These are phyloP conservation scores for Aspergillus novofumigatus DNA, from an alignment of 2,329 filamentous ascomycete genomes.

Conservation along the genomic window DNA sequence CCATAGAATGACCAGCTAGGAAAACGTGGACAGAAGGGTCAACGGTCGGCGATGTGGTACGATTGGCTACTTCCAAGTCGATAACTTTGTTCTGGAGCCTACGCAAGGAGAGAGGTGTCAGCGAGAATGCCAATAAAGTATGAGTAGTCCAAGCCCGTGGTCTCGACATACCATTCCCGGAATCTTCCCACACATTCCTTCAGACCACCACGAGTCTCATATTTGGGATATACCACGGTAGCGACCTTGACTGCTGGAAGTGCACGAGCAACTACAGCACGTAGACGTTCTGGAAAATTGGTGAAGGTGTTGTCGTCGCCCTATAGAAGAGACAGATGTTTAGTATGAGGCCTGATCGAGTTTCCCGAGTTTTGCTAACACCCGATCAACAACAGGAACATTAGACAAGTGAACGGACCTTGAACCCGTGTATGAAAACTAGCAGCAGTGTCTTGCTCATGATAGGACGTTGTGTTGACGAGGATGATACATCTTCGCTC, in stretches of 20 bases:
- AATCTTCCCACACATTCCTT: slow-evolving; percentile 44
- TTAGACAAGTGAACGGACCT: slow-evolving; percentile 27
- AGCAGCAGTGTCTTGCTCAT: slow-evolving; percentile 46
- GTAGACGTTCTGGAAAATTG: slow-evolving; percentile 43
- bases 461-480: slow-evolving; percentile 6
- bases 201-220: slow-evolving; percentile 47
- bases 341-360: background rate
- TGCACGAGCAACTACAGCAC: slow-evolving; percentile 38
- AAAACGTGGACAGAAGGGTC: slow-evolving; percentile 80
- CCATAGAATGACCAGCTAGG: slow-evolving; percentile 84
- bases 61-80: slow-evolving; percentile 81
- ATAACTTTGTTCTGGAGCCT: slow-evolving; percentile 91
- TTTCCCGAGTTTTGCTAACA: background rate
- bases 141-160: background rate
- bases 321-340: slow-evolving; percentile 22
- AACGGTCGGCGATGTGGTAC: slow-evolving; percentile 76
- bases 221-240: slow-evolving; percentile 45
- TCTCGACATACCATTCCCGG: slow-evolving; percentile 42
- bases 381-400: background rate
- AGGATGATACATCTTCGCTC: slow-evolving; percentile 6
- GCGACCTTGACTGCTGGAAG: slow-evolving; percentile 41
- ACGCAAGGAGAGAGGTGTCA: background rate
- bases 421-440: slow-evolving; percentile 48
- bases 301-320: slow-evolving; percentile 48
- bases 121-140: background rate